Evolutionary conservation across 306 rosid species (phyloP), one percentile per base, ranked within the genome.

Genomic region (Acacia acuminata): DNA sequence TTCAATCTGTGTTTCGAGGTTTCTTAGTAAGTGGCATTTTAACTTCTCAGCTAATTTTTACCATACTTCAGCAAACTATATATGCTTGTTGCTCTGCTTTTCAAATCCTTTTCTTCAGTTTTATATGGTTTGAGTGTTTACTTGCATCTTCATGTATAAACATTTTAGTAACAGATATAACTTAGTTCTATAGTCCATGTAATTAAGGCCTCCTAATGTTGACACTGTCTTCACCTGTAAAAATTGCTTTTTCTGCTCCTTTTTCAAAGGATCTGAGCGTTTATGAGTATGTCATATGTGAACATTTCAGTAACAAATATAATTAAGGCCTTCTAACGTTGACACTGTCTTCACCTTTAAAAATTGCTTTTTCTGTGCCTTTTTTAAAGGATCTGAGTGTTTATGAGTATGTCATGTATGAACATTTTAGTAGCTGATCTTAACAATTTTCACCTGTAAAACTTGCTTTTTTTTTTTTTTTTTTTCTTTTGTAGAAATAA

Each of bases 1-100:
- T 93, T 79, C 99, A 96, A 76, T 82, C 98, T 8, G 74, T 90
- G 48, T 96, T 96, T 81, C 90, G 96, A 20, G 91, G 94, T 74
- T 88, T 93, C 84, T 82, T 96, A 94, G 98, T 93, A 79, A 66
- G 70, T 73, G 17, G 13, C 1, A 36, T 45, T 40, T 66, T 79
- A 20, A 0, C 10, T 34, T 2, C 66, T 77, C 68, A 4, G 24
- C 44, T 71, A 38, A 63, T 81, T 86, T 27, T 17, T 63, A 63
- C 40, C 40, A 25, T 79, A 16, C 1, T 12, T 71, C 38, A 75
- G 73, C 55, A 36, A 3, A 69, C 48, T 19, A 38, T 38, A 38
- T 38, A 74, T 80, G 70, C 48, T 6, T 63, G 38, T 47, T 84
- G 43, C 69, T 76, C 79, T 82, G 61, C 14, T 55, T 53, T 77